Percentiles rank a stretch among this genome's conserved stretches.
Conservation (phyloP, 495 filamentous ascomycete genomes). For the Aspergillus homomorphus region DNA sequence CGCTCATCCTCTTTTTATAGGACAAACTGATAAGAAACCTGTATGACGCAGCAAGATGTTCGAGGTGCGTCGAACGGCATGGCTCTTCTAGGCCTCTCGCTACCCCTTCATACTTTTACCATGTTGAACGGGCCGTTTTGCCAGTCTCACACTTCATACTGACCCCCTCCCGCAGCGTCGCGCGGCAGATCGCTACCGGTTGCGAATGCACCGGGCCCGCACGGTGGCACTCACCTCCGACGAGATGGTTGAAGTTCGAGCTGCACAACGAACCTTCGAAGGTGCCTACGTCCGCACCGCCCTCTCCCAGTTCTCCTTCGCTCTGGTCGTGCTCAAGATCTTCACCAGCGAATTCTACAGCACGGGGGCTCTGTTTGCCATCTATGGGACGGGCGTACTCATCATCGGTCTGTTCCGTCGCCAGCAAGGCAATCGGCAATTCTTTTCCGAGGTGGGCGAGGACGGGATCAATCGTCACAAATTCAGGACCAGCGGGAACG, state of each 20-base stretch:
- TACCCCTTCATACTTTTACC: conserved; percentile 7
- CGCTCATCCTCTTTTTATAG: background rate
- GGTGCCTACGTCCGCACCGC: conserved; percentile 95
- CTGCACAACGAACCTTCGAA: conserved; percentile 93
- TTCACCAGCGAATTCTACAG: conserved; percentile 94
- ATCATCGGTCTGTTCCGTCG: conserved; percentile 76
- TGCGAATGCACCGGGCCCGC: conserved; percentile 80
- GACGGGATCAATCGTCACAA: conserved; percentile 67
- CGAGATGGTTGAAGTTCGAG: conserved; percentile 91
- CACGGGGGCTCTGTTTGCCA: conserved; percentile 87
- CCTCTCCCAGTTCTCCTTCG: conserved; percentile 89
- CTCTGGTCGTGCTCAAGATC: conserved; percentile 91
- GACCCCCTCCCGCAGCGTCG: conserved; percentile 34
- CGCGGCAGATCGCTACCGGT: conserved; percentile 48
- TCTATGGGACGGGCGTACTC: conserved; percentile 82
- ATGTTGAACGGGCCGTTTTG: background rate
- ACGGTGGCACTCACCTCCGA: conserved; percentile 75
- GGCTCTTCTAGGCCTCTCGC: background rate
- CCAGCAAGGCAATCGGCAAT: conserved; percentile 87
- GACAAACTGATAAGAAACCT: background rate
- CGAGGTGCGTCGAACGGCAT: conserved; percentile 26
- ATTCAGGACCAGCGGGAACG: conserved; percentile 83
- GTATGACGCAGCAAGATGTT: conserved; percentile 27
- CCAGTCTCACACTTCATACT: background rate
- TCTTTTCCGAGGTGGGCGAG: conserved; percentile 74